phyloP scores from a whole-genome alignment of 441 rosid species.

The Viola pubescens region DNA sequence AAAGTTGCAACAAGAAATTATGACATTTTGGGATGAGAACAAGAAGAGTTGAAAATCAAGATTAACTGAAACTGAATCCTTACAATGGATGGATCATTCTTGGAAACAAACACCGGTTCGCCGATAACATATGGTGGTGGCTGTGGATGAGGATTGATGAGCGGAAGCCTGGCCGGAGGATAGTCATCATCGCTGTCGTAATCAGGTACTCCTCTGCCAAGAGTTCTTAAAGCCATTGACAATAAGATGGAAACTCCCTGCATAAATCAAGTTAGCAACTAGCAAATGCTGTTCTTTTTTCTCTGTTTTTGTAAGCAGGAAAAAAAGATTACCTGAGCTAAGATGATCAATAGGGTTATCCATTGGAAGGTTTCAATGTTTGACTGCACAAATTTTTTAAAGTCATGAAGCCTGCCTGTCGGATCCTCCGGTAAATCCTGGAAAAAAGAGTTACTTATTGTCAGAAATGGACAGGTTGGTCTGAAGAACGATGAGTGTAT shows the following conservation, averaged over 20 bases:
- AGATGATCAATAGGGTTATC: conserved; percentile 30
- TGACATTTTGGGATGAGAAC: neutral
- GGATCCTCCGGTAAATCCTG: conserved; percentile 61
- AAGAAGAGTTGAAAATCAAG: neutral
- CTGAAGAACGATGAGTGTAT: too few species aligned
- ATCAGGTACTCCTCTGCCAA: conserved; percentile 14
- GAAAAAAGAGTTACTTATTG: neutral
- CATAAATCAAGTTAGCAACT: neutral
- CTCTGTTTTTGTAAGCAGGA: neutral
- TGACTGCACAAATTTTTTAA: conserved; percentile 37
- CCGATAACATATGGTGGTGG: conserved; percentile 18
- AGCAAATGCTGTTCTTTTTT: too few species aligned
- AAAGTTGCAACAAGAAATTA: neutral
- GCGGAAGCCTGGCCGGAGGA: conserved; percentile 26
- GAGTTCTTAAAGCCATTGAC: conserved; percentile 34
- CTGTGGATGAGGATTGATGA: conserved; percentile 24
- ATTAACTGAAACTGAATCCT: conserved; percentile 5
- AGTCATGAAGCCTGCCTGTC: conserved; percentile 40
- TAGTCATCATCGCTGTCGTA: conserved; percentile 30
- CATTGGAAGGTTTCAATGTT: conserved; percentile 36
- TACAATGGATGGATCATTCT: conserved; percentile 24
- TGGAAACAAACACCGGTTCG: conserved; percentile 14
- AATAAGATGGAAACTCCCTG: conserved; percentile 35
- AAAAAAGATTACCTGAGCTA: conserved; percentile 33
- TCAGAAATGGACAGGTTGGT: too few species aligned